Evolutionary conservation across 164 flowering plant genomes (phyloP).

Genomic region (Nelumbo lutea): DNA sequence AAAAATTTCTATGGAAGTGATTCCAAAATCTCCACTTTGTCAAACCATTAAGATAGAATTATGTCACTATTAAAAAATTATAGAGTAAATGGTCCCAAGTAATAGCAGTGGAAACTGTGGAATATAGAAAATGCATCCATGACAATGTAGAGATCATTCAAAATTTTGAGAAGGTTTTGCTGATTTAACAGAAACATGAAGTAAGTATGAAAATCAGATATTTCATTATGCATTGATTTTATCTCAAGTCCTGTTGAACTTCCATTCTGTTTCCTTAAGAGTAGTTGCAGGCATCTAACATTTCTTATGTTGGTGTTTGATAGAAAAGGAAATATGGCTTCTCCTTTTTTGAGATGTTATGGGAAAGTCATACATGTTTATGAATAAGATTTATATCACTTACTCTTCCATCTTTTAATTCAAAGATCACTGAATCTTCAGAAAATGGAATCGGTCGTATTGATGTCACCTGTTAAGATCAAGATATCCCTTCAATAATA

Average conservation of each 20-base stretch:
- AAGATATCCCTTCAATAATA: not conserved
- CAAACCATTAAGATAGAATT: not conserved
- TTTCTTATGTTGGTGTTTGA: not conserved
- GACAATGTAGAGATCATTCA: not conserved
- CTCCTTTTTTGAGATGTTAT: not conserved
- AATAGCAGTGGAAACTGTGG: not conserved
- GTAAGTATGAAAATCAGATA: not conserved
- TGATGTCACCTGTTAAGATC: conserved; percentile 51
- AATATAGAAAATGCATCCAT: not conserved
- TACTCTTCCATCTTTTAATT: conserved; percentile 80
- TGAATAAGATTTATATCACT: conserved; percentile 15
- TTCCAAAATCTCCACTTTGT: not conserved
- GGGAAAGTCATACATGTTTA: not conserved
- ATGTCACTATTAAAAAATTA: not conserved
- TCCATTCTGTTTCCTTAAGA: not conserved
- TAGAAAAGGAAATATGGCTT: not conserved
- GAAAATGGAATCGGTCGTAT: conserved; percentile 68
- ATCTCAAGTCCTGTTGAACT: not conserved
- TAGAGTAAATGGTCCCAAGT: not conserved
- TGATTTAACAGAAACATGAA: not conserved
- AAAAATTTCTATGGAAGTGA: not conserved
- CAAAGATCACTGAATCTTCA: conserved; percentile 59
- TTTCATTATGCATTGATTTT: not conserved
- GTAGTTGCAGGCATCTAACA: conserved; percentile 1
- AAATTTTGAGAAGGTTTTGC: not conserved